Evolutionary conservation across 1,139 yeast genomes (phyloP), one percentile per base, ranked within the genome.

Genomic region (Diutina siamensis): DNA sequence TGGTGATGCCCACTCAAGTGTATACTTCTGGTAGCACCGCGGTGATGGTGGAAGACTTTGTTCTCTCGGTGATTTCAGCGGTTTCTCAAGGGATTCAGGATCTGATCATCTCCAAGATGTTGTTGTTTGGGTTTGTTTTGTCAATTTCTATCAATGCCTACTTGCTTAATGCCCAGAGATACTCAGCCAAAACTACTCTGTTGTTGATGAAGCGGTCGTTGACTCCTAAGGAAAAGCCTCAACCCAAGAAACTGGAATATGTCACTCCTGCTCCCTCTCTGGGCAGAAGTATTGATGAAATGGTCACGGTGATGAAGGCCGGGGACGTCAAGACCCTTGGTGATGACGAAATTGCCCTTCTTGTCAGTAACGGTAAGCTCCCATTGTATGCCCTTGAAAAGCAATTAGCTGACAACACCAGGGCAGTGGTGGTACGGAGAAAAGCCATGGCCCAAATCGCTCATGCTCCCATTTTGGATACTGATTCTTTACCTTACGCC

Each of bases 341-440:
- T 47, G 78, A 92, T 59, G 81, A 77, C 44, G 96, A 92, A 63
- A 75, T 92, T 49, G 72, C 83, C 4, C 65, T 76, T 2, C 74
- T 92, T 51, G 89, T 84, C 40, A 72, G 78, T 15, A 65, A 75
- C 13, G 95, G 95, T 35, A 85, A 85, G 58, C 67, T 94, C 49
- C 97, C 98, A 28, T 68, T 92, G 48, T 89, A 94, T 60, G 96
- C 97, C 0, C 74, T 94, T 52, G 99, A 92, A 62, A 92, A 89
- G 63, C 92, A 86, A 63, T 73, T 92, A 48, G 83, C 74, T 35
- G 92, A 92, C 59, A 87, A 82, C 49, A 78, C 87, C 15, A 80
- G 98, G 57, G 98, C 99, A 4, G 98, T 92, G 51, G 74, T 76
- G 46, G 83, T 94, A 47, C 89, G 99, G 66, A 83, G 98, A 65